Evolutionary conservation across 1,284 basidiomycete genomes (phyloP).

Genomic region (Pholiota adiposa): DNA sequence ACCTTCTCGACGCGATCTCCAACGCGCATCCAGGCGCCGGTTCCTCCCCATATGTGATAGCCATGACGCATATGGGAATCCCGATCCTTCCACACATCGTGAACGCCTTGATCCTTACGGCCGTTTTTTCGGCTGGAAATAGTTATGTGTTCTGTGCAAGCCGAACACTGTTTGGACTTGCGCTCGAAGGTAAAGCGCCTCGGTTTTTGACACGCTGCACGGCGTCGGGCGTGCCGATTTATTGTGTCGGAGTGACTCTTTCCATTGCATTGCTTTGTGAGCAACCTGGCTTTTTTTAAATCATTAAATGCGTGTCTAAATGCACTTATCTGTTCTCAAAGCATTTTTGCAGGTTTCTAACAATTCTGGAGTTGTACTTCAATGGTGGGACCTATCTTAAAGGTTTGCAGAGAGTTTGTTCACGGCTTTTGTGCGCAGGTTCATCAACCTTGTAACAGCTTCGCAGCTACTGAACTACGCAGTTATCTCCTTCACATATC

Average conservation of each 20-base stretch:
- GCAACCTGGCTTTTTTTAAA: constrained; percentile 19
- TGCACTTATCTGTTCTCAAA: constrained; percentile 14
- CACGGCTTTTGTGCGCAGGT: constrained; percentile 30
- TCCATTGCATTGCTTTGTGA: constrained; percentile 44
- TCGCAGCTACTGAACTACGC: constrained; percentile 51
- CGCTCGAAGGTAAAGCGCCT: constrained; percentile 67
- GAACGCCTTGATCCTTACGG: constrained; percentile 67
- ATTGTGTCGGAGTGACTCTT: constrained; percentile 43
- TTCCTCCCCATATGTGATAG: constrained; percentile 75
- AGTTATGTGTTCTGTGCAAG: constrained; percentile 77
- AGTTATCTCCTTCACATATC: constrained; percentile 49
- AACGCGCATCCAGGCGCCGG: constrained; percentile 59
- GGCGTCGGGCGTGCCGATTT: constrained; percentile 66
- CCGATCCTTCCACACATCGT: constrained; percentile 65
- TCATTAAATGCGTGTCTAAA: background rate
- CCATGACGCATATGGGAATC: constrained; percentile 66
- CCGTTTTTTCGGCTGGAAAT: constrained; percentile 80
- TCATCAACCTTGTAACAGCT: constrained; percentile 50
- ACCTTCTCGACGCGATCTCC: constrained; percentile 49
- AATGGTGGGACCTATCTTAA: constrained; percentile 37
- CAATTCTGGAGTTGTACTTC: constrained; percentile 47
- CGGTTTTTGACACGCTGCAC: constrained; percentile 57
- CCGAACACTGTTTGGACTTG: constrained; percentile 76
- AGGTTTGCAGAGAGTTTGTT: background rate
- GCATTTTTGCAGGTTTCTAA: constrained; percentile 53